A percentile compares a stretch with the other conserved stretches of the same genome.
These are phyloP conservation scores for Skeletonema costatum DNA, from an alignment of 108 stramenopile genomes.

Conservation along the genomic window DNA sequence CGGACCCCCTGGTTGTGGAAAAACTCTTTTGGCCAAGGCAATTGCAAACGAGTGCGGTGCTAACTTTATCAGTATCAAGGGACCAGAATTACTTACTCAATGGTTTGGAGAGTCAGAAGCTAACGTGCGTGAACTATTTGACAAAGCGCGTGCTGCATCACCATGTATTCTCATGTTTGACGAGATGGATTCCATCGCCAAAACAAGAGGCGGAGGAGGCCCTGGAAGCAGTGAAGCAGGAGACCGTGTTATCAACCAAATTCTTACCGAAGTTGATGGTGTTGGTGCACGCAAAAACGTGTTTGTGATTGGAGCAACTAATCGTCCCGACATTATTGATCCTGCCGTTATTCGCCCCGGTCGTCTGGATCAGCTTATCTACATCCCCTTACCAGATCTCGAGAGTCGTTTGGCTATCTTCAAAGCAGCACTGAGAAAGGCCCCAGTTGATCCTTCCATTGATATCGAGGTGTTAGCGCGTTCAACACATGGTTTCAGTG, in stretches of 20 bases:
- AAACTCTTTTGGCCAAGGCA: conserved; percentile 98
- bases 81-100: conserved; percentile 95
- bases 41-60: conserved; percentile 98
- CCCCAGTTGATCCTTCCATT: conserved; percentile 83
- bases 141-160: conserved; percentile 82
- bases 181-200: conserved; percentile 97
- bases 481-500: conserved; percentile 91
- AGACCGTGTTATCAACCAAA: conserved; percentile 98
- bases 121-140: conserved; percentile 95
- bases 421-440: conserved; percentile 94
- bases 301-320: conserved; percentile 95
- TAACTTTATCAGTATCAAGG: conserved; percentile 97
- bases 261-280: conserved; percentile 98
- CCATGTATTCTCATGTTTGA: conserved; percentile 99
- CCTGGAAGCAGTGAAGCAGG: conserved; percentile 92
- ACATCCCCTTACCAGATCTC: conserved; percentile 91
- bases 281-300: conserved; percentile 93
- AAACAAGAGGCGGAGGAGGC: conserved; percentile 70
- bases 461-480: conserved; percentile 85
- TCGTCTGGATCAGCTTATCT: conserved; percentile 94
- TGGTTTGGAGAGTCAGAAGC: conserved; percentile 99
- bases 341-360: conserved; percentile 95
- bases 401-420: conserved; percentile 92
- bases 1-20: conserved; percentile 91
- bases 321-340: conserved; percentile 93